Base-by-base conservation (phyloP, 148 eudicot species). In the Camellia granthamiana region DNA sequence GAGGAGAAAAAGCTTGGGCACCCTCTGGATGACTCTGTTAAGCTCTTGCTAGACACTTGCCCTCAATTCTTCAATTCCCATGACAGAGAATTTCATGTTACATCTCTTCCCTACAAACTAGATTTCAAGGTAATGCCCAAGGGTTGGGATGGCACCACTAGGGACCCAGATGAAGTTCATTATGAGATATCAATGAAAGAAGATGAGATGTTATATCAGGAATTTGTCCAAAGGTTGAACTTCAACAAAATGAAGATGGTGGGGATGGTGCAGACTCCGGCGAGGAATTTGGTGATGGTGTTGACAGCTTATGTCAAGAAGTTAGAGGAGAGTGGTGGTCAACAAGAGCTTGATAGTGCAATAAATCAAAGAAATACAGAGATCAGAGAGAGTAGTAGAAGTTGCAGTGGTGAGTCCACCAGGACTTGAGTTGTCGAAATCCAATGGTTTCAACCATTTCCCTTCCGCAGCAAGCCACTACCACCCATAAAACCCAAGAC, bases 51-150 rank as follows among this genome's bases (percentile, higher is more conserved):
- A 30, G 98, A 93, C 80, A 46, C 84, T 14, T 90, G 68, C 79
- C 98, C 97, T 11, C 94, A 91, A 75, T 93, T 90, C 81, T 95
- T 95, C 74, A 72, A 67, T 21, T 91, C 88, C 16, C 94, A 93
- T 81, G 98, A 93, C 75, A 88, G 90, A 71, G 98, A 95, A 80
- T 95, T 86, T 81, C 97, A 95, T 81, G 92, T 95, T 56, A 94
- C 98, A 43, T 63, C 93, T 72, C 96, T 95, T 81, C 98, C 96
- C 12, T 85, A 93, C 86, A 93, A 90, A 77, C 98, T 97, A 43
- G 92, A 93, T 73, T 95, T 93, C 85, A 95, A 89, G 78, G 96
- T 95, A 81, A 93, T 95, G 98, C 98, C 98, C 4, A 97, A 95
- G 88, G 96, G 93, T 56, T n/a, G 98, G 98, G 98, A 95, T 82